A percentile compares a stretch with the other conserved stretches of the same genome.
phyloP scores from a whole-genome alignment of 140 eudicot genomes.

The Cichorium intybus region DNA sequence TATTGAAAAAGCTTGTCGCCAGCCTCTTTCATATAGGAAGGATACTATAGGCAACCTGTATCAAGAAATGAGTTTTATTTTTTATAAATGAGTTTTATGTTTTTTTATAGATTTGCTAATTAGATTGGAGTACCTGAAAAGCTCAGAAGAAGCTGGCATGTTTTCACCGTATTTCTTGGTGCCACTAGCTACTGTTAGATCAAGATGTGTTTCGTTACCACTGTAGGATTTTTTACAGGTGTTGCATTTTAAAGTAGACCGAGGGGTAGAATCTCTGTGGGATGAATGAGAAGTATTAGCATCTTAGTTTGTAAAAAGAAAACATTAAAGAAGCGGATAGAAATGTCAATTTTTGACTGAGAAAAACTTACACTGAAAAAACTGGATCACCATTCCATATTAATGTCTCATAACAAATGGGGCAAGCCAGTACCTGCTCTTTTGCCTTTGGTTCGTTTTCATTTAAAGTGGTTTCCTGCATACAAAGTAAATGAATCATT shows the following conservation, averaged over 20 bases:
- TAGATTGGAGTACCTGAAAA: constrained; percentile 54
- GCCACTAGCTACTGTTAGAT: constrained; percentile 63
- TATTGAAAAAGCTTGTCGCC: constrained; percentile 71
- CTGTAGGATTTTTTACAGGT: constrained; percentile 54
- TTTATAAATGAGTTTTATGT: neutral
- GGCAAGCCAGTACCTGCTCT: constrained; percentile 62
- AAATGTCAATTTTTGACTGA: neutral
- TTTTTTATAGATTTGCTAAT: neutral
- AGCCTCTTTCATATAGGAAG: constrained; percentile 88
- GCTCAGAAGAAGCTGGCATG: constrained; percentile 69
- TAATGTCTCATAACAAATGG: constrained; percentile 65
- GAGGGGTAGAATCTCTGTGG: constrained; percentile 48
- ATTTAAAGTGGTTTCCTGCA: constrained; percentile 42
- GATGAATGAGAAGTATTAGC: neutral
- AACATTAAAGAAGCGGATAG: neutral
- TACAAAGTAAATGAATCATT: neutral
- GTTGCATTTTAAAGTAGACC: constrained; percentile 44
- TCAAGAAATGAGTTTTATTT: constrained; percentile 2
- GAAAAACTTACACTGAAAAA: constrained; percentile 59
- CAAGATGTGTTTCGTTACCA: constrained; percentile 64
- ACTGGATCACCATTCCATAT: constrained; percentile 46
- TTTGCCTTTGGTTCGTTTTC: constrained; percentile 28
- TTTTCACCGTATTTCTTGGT: constrained; percentile 52
- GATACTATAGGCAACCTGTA: constrained; percentile 68
- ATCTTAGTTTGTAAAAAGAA: neutral